Evolutionary conservation across 106 monocot species (phyloP).

Genomic region (Hemerocallis citrina): DNA sequence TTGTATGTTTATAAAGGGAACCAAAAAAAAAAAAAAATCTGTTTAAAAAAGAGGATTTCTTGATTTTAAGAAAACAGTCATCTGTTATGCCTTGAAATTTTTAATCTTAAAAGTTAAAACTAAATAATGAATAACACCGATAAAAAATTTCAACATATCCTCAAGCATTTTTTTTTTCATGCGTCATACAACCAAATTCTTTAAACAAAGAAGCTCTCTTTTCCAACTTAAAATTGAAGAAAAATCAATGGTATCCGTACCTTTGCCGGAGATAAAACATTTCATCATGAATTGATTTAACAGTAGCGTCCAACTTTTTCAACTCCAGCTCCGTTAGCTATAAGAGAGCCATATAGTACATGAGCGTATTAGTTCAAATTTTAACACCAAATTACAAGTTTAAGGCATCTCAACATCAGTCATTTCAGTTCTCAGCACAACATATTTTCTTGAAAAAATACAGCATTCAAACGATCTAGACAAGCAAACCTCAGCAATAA

Average conservation of each 20-base stretch:
- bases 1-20: no score
- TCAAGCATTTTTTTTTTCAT: background rate
- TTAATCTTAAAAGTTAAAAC: no score
- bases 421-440: no score
- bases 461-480: no score
- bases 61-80: no score
- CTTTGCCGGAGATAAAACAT: constrained; percentile 95
- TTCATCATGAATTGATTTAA: constrained; percentile 80
- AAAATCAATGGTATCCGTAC: constrained; percentile 11
- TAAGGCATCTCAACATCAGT: background rate
- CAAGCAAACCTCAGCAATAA: no score
- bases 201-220: background rate
- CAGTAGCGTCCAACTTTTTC: constrained; percentile 78
- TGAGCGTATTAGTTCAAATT: background rate
- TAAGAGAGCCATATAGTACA: background rate
- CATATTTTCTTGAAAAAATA: no score
- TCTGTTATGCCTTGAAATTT: no score
- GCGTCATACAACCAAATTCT: background rate
- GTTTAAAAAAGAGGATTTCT: no score
- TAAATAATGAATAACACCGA: no score
- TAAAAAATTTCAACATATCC: no score
- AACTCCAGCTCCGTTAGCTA: constrained; percentile 81
- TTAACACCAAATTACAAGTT: background rate
- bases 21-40: no score
- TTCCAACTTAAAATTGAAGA: background rate